Percentiles rank a stretch among this genome's conserved stretches.
phyloP scores from a whole-genome alignment of 2,329 filamentous ascomycete genomes.

The Xylaria polymorpha region DNA sequence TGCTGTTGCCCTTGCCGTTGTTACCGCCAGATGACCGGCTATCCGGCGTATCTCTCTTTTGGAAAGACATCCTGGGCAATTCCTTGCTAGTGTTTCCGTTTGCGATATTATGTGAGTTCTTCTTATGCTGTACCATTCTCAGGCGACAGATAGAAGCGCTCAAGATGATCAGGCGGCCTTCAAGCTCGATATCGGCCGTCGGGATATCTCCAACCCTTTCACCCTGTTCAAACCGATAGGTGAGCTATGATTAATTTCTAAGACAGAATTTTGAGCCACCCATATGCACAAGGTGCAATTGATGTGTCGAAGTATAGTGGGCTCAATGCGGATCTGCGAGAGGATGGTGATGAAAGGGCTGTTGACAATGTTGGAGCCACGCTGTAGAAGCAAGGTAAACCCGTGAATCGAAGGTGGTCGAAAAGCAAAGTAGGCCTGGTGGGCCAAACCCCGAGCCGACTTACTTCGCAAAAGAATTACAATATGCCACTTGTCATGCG shows the following conservation, averaged over 20 bases:
- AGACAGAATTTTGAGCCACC: conserved; percentile 15
- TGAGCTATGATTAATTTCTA: conserved; percentile 37
- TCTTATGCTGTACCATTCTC: conserved; percentile 53
- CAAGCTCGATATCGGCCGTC: conserved; percentile 42
- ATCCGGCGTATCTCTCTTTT: conserved; percentile 48
- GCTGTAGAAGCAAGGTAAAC: conserved; percentile 45
- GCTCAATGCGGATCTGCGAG: conserved; percentile 34
- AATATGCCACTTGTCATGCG: conserved; percentile 42
- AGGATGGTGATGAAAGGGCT: conserved; percentile 39
- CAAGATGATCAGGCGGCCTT: conserved; percentile 39
- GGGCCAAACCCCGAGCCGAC: conserved; percentile 33
- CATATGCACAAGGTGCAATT: conserved; percentile 41
- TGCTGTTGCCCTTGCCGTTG: conserved; percentile 52
- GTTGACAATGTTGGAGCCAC: conserved; percentile 39
- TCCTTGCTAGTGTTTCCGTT: conserved; percentile 51
- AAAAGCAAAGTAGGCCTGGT: conserved; percentile 26
- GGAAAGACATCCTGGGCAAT: conserved; percentile 46
- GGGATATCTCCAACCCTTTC: conserved; percentile 44
- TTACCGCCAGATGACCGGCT: conserved; percentile 45
- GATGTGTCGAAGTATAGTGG: conserved; percentile 30
- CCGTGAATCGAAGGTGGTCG: conserved; percentile 37
- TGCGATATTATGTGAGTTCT: conserved; percentile 44
- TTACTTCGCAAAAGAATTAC: conserved; percentile 42
- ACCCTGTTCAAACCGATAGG: conserved; percentile 40
- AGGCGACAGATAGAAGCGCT: conserved; percentile 42